A percentile compares a stretch with the other conserved stretches of the same genome.
phyloP scores from a whole-genome alignment of 345 rosid genomes.

The Pistacia vera region DNA sequence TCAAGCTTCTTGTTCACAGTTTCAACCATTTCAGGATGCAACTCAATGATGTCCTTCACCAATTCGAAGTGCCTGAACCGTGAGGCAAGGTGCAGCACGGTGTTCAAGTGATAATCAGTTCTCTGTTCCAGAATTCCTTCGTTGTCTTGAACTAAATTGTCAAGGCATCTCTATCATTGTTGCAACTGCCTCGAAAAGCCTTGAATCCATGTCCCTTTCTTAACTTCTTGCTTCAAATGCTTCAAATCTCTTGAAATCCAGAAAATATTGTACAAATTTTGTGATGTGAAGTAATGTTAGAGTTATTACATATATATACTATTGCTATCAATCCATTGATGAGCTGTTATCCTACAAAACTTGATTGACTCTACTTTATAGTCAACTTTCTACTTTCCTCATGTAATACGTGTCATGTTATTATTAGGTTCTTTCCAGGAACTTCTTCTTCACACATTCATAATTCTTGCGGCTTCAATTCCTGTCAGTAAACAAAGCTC shows the following conservation, averaged over 20 bases:
- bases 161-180: background rate
- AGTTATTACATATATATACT: background rate
- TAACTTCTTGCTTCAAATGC: background rate
- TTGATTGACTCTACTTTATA: background rate
- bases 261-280: background rate
- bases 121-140: background rate
- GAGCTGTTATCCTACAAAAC: background rate
- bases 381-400: background rate
- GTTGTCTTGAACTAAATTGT: background rate
- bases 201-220: slow-evolving; percentile 12
- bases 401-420: too few species aligned
- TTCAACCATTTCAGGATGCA: slow-evolving; percentile 20
- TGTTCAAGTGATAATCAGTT: background rate
- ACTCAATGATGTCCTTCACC: slow-evolving; percentile 13
- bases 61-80: slow-evolving; percentile 4
- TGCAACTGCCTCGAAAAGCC: slow-evolving; percentile 14
- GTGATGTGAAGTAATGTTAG: background rate
- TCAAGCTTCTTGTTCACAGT: slow-evolving; percentile 16
- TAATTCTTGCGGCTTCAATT: background rate
- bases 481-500: background rate
- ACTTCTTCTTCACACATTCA: background rate
- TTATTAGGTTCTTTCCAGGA: background rate
- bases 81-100: slow-evolving; percentile 21
- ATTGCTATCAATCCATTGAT: background rate
- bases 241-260: too few species aligned